Evolutionary conservation across 805 yeast species (phyloP).

Genomic region (Lipomyces orientalis): DNA sequence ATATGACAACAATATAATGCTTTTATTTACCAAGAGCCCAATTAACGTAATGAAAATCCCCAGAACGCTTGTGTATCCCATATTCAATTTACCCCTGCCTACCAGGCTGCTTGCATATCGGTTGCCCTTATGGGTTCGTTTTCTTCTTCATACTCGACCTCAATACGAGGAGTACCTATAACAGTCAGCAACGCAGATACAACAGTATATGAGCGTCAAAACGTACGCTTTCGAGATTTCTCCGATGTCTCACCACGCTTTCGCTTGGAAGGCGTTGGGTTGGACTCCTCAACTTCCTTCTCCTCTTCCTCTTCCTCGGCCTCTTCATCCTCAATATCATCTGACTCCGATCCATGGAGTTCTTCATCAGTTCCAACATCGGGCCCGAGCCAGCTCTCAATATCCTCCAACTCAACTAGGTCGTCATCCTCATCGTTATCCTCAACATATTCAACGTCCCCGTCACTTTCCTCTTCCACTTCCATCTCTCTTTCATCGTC

Average conservation of each 20-base stretch:
- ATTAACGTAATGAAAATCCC: not conserved
- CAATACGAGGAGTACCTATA: conserved; percentile 60
- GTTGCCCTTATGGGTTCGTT: conserved; percentile 23
- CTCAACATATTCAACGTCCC: conserved; percentile 80
- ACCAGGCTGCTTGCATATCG: conserved; percentile 14
- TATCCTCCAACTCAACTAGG: conserved; percentile 72
- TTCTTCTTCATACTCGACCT: conserved; percentile 85
- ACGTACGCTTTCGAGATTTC: conserved; percentile 34
- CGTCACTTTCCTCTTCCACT: conserved; percentile 57
- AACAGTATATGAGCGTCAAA: not conserved
- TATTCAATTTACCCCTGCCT: not conserved
- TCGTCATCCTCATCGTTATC: conserved; percentile 80
- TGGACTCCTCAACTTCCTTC: conserved; percentile 27
- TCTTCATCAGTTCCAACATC: conserved; percentile 47
- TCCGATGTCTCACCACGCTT: conserved; percentile 19
- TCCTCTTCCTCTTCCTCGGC: conserved; percentile 51
- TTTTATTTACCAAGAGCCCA: not conserved
- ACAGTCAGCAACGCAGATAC: not conserved
- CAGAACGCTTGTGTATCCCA: not conserved
- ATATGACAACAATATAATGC: not conserved
- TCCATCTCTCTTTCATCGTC: conserved; percentile 54
- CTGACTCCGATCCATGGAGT: conserved; percentile 38
- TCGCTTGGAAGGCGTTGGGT: conserved; percentile 57
- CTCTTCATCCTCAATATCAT: conserved; percentile 48
- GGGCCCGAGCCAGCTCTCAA: conserved; percentile 85